A percentile compares a stretch with the other conserved stretches of the same genome.
These are phyloP conservation scores for Oryza longistaminata DNA, from an alignment of 176 grass and related monocot species.

Conservation along the genomic window DNA sequence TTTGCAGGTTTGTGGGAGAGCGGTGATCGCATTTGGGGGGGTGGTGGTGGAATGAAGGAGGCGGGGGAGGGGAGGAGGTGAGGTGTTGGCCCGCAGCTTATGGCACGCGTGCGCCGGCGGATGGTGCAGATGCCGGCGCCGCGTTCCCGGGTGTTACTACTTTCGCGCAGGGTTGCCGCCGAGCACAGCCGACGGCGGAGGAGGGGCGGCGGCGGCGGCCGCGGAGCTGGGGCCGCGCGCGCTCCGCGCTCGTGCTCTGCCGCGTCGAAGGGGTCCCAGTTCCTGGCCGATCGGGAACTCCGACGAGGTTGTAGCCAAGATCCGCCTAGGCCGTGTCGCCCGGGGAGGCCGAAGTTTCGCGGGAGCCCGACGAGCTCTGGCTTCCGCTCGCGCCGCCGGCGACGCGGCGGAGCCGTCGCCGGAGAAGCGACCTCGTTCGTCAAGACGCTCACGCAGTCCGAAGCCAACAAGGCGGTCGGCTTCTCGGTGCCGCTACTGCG, in stretches of 20 bases:
- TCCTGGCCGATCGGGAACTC: slow-evolving; percentile 80
- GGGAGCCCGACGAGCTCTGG: slow-evolving; percentile 23
- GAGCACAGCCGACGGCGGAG: slow-evolving; percentile 63
- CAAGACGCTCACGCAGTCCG: slow-evolving; percentile 71
- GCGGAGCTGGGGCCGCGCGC: slow-evolving; percentile 35
- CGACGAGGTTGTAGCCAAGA: slow-evolving; percentile 77
- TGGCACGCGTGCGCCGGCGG: slow-evolving; percentile 92
- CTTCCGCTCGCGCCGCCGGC: neutral
- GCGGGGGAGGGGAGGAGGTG: slow-evolving; percentile 41
- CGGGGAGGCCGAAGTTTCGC: slow-evolving; percentile 31
- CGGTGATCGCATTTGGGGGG: slow-evolving; percentile 46
- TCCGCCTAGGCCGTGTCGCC: slow-evolving; percentile 54
- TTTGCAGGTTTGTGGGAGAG: slow-evolving; percentile 26
- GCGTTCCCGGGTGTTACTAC: slow-evolving; percentile 78
- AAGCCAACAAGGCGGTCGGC: slow-evolving; percentile 71
- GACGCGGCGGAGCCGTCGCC: neutral
- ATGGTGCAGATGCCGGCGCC: slow-evolving; percentile 77
- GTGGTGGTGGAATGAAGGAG: neutral
- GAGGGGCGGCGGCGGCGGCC: neutral
- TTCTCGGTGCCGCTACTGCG: slow-evolving; percentile 84
- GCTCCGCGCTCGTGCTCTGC: slow-evolving; percentile 60
- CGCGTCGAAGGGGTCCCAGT: slow-evolving; percentile 53
- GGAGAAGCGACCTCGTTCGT: slow-evolving; percentile 44
- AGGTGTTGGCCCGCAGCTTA: slow-evolving; percentile 80
- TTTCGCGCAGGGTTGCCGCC: slow-evolving; percentile 92